A percentile compares a stretch with the other conserved stretches of the same genome.
phyloP scores from a whole-genome alignment of 1,284 basidiomycete species.

The Pseudozyma thailandica region DNA sequence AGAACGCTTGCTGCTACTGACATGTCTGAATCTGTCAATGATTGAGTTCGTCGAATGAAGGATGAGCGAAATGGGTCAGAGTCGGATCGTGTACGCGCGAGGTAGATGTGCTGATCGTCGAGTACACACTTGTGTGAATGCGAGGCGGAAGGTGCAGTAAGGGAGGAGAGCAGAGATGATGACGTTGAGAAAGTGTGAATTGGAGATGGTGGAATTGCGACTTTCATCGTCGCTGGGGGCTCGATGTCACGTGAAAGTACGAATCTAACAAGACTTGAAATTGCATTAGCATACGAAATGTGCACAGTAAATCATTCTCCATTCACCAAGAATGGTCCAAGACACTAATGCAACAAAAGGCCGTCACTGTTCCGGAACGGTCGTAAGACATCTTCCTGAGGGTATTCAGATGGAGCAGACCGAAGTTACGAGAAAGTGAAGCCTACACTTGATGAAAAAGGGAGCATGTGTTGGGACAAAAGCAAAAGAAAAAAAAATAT shows the following conservation, averaged over 20 bases:
- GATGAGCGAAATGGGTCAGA: neutral
- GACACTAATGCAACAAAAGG: too few species aligned
- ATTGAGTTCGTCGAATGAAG: neutral
- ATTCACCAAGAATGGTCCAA: too few species aligned
- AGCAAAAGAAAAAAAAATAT: neutral
- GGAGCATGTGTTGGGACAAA: too few species aligned
- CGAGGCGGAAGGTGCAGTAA: constrained; percentile 1
- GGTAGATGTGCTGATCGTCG: neutral
- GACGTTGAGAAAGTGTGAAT: constrained; percentile 11
- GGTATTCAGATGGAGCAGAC: too few species aligned
- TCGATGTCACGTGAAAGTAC: constrained; percentile 19
- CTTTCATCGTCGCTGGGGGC: constrained; percentile 5
- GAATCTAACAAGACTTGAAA: constrained; percentile 1
- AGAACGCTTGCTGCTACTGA: constrained; percentile 59
- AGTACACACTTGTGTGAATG: constrained; percentile 15
- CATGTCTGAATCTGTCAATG: constrained; percentile 17
- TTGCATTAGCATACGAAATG: too few species aligned
- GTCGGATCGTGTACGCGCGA: neutral
- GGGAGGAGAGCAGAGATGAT: neutral
- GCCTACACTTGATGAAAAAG: too few species aligned
- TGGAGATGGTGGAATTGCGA: constrained; percentile 31
- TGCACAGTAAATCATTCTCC: too few species aligned
- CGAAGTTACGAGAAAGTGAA: too few species aligned
- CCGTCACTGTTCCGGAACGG: too few species aligned
- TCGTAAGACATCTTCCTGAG: too few species aligned